Evolutionary conservation across 495 filamentous ascomycete genomes (phyloP).

Genomic region (Xanthoparmelia taractica): DNA sequence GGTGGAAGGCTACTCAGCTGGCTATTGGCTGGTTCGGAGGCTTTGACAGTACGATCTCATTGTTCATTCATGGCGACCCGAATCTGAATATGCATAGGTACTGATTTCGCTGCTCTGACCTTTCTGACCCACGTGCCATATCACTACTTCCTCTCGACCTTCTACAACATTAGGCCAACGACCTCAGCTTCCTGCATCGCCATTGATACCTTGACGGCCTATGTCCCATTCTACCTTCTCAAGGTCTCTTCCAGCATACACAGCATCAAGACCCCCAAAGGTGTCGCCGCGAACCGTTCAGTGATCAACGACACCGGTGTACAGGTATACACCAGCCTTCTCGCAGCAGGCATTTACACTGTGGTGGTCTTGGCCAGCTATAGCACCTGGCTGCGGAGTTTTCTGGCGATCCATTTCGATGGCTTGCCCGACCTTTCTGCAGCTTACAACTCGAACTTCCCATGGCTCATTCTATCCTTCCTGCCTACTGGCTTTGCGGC

Average conservation of each 20-base stretch:
- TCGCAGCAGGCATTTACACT: constrained; percentile 61
- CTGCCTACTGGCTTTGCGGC: constrained; percentile 62
- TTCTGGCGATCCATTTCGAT: constrained; percentile 62
- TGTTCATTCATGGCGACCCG: neutral
- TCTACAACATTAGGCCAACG: constrained; percentile 58
- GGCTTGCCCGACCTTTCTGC: constrained; percentile 55
- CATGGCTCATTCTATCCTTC: constrained; percentile 44
- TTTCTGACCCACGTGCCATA: constrained; percentile 64
- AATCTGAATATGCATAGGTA: constrained; percentile 36
- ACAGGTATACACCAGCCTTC: constrained; percentile 52
- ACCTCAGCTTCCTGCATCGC: constrained; percentile 49
- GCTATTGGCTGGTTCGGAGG: constrained; percentile 60
- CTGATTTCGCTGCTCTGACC: constrained; percentile 61
- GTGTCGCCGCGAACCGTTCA: constrained; percentile 52
- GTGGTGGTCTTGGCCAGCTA: constrained; percentile 56
- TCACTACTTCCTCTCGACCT: constrained; percentile 60
- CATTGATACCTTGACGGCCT: constrained; percentile 59
- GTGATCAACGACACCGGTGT: constrained; percentile 61
- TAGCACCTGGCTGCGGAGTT: constrained; percentile 55
- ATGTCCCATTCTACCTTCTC: constrained; percentile 62
- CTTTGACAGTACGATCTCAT: constrained; percentile 53
- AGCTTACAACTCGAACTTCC: constrained; percentile 47
- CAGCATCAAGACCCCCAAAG: constrained; percentile 39
- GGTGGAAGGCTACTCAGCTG: constrained; percentile 62
- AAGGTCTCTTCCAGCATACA: constrained; percentile 57